Conservation (phyloP, 2,329 filamentous ascomycete genomes). For the Exutisphaerella laricina region DNA sequence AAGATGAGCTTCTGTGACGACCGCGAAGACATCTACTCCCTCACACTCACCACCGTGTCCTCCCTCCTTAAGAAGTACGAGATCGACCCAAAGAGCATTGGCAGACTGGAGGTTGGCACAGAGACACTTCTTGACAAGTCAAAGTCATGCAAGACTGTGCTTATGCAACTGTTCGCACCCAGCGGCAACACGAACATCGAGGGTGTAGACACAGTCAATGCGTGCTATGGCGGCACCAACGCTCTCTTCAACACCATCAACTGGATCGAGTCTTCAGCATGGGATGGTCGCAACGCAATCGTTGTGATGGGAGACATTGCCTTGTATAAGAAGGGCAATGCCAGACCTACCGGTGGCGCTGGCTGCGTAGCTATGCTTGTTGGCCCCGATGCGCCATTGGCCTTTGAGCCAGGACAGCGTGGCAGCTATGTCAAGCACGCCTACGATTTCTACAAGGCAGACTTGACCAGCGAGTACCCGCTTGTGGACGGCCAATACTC, state of each 20-base stretch:
- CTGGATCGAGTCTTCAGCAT: slow-evolving; percentile 50
- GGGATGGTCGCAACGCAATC: slow-evolving; percentile 49
- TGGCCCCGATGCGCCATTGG: slow-evolving; percentile 47
- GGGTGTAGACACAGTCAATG: slow-evolving; percentile 50
- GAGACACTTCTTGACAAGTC: slow-evolving; percentile 53
- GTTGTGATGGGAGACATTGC: slow-evolving; percentile 51
- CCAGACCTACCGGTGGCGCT: slow-evolving; percentile 49
- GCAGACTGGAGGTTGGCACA: slow-evolving; percentile 50
- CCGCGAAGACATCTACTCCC: slow-evolving; percentile 51
- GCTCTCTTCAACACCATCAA: slow-evolving; percentile 51
- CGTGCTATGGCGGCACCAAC: slow-evolving; percentile 52
- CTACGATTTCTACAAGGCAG: slow-evolving; percentile 53
- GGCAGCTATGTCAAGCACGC: slow-evolving; percentile 48
- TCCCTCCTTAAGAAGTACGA: slow-evolving; percentile 50
- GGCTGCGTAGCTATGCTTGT: slow-evolving; percentile 51
- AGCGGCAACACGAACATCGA: slow-evolving; percentile 51
- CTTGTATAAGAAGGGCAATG: slow-evolving; percentile 51
- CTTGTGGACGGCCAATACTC: slow-evolving; percentile 50
- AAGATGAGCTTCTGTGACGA: slow-evolving; percentile 54
- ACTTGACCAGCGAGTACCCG: slow-evolving; percentile 50
- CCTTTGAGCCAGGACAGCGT: slow-evolving; percentile 46
- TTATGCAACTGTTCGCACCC: slow-evolving; percentile 49
- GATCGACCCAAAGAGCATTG: slow-evolving; percentile 47
- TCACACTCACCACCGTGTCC: slow-evolving; percentile 48
- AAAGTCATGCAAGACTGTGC: slow-evolving; percentile 50